These are phyloP conservation scores for Nothophytophthora sp. DNA, from an alignment of 352 stramenopile genomes.

Conservation along the genomic window DNA sequence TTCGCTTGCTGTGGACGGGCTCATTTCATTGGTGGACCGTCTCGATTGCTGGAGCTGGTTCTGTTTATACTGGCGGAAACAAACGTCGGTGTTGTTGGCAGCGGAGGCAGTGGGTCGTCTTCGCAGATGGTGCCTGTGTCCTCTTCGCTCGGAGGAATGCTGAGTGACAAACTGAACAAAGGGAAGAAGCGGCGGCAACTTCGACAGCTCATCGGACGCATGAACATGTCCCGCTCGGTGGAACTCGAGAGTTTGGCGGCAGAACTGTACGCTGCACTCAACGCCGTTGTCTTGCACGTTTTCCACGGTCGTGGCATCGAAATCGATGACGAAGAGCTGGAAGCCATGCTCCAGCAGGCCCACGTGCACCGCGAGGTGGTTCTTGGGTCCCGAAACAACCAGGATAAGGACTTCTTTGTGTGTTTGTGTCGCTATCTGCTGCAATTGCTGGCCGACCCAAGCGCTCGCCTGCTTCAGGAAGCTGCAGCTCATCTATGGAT, in stretches of 20 bases:
- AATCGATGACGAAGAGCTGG: constrained; percentile 50
- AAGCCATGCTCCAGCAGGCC: constrained; percentile 53
- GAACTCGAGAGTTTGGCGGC: constrained; percentile 54
- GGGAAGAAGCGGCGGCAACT: constrained; percentile 54
- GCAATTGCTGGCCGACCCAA: constrained; percentile 45
- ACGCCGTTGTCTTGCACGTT: constrained; percentile 65
- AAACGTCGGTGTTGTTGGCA: constrained; percentile 31
- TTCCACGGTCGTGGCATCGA: constrained; percentile 53
- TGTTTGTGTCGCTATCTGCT: constrained; percentile 68
- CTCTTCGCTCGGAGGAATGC: constrained; percentile 48
- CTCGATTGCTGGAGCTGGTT: constrained; percentile 53
- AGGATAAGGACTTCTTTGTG: constrained; percentile 63
- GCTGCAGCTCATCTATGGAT: constrained; percentile 60
- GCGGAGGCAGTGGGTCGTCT: constrained; percentile 12
- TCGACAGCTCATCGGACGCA: constrained; percentile 48
- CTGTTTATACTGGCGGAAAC: constrained; percentile 61
- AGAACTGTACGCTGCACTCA: constrained; percentile 54
- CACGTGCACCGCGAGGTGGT: constrained; percentile 64
- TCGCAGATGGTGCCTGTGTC: constrained; percentile 8
- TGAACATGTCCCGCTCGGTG: constrained; percentile 46
- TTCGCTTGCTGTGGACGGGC: constrained; percentile 55
- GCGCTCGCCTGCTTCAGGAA: constrained; percentile 40
- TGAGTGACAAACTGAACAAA: constrained; percentile 58
- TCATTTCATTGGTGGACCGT: constrained; percentile 57
- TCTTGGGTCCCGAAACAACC: constrained; percentile 47